A percentile compares a stretch with the other conserved stretches of the same genome.
phyloP scores from a whole-genome alignment of 2,329 filamentous ascomycete genomes.

The Sporothrix variecibatus region DNA sequence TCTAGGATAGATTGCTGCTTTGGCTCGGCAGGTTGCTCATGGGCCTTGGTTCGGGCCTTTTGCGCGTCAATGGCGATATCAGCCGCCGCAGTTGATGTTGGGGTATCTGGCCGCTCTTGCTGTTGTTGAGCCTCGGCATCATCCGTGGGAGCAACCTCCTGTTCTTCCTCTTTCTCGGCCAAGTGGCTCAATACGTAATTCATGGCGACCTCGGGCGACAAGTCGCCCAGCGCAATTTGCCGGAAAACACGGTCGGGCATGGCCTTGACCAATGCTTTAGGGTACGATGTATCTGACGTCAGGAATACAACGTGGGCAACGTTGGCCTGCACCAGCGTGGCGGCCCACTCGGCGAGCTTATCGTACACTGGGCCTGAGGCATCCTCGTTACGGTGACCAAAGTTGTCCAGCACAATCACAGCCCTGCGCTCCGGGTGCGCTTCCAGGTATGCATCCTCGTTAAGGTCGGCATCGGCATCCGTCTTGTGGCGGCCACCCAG shows the following conservation, averaged over 20 bases:
- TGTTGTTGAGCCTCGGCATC: slow-evolving; percentile 34
- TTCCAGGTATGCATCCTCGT: slow-evolving; percentile 85
- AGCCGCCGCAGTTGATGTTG: neutral
- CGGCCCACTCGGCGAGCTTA: slow-evolving; percentile 87
- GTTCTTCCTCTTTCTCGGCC: slow-evolving; percentile 49
- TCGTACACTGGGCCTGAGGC: slow-evolving; percentile 66
- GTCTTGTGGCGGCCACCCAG: slow-evolving; percentile 68
- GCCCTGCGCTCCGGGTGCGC: slow-evolving; percentile 81
- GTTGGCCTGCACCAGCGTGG: slow-evolving; percentile 79
- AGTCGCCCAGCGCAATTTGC: slow-evolving; percentile 81
- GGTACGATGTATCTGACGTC: slow-evolving; percentile 84
- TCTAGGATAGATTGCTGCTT: slow-evolving; percentile 22
- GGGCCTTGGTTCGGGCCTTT: slow-evolving; percentile 15
- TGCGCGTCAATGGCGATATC: slow-evolving; percentile 20
- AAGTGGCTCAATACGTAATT: slow-evolving; percentile 86
- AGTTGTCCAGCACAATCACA: slow-evolving; percentile 89
- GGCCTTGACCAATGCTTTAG: slow-evolving; percentile 82
- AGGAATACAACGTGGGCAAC: slow-evolving; percentile 93
- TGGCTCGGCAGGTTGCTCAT: neutral
- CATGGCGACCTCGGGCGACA: slow-evolving; percentile 82
- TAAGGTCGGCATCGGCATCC: slow-evolving; percentile 56
- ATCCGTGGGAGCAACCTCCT: slow-evolving; percentile 37
- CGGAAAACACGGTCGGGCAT: slow-evolving; percentile 90
- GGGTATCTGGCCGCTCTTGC: slow-evolving; percentile 27
- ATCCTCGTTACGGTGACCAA: slow-evolving; percentile 75